A percentile compares a stretch with the other conserved stretches of the same genome.
phyloP scores from a whole-genome alignment of 805 yeast species.

The Saturnispora mendoncae region DNA sequence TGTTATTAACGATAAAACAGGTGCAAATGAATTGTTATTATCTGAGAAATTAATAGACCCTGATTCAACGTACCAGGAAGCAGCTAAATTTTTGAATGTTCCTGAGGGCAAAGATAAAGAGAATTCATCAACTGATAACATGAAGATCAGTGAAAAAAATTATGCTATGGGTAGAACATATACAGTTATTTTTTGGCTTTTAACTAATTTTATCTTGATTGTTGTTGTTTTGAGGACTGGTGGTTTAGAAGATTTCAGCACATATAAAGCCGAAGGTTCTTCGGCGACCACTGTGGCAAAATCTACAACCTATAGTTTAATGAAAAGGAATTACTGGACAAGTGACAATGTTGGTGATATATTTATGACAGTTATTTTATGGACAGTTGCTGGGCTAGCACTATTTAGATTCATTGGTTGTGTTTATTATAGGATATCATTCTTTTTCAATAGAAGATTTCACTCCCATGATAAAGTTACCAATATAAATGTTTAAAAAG shows the following conservation, averaged over 20 bases:
- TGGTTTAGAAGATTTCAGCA: constrained; percentile 45
- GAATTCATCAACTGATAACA: constrained; percentile 26
- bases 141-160: constrained; percentile 41
- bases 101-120: constrained; percentile 40
- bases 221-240: constrained; percentile 80
- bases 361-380: constrained; percentile 75
- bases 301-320: constrained; percentile 23
- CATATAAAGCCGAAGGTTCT: constrained; percentile 13
- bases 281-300: too few species aligned
- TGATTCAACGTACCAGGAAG: constrained; percentile 22
- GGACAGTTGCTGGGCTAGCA: constrained; percentile 89
- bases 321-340: constrained; percentile 18
- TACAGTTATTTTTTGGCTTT: constrained; percentile 81
- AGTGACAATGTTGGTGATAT: constrained; percentile 24
- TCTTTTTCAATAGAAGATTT: constrained; percentile 18
- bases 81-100: constrained; percentile 21
- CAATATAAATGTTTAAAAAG: not conserved
- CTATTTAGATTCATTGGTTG: constrained; percentile 72
- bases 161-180: constrained; percentile 85
- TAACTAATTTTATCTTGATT: constrained; percentile 68
- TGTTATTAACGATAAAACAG: constrained; percentile 10
- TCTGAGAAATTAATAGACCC: constrained; percentile 28
- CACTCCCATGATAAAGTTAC: constrained; percentile 10
- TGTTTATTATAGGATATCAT: constrained; percentile 34
- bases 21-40: constrained; percentile 19